Evolutionary conservation across 2,329 filamentous ascomycete genomes (phyloP).

Genomic region (Tothia fuscella): DNA sequence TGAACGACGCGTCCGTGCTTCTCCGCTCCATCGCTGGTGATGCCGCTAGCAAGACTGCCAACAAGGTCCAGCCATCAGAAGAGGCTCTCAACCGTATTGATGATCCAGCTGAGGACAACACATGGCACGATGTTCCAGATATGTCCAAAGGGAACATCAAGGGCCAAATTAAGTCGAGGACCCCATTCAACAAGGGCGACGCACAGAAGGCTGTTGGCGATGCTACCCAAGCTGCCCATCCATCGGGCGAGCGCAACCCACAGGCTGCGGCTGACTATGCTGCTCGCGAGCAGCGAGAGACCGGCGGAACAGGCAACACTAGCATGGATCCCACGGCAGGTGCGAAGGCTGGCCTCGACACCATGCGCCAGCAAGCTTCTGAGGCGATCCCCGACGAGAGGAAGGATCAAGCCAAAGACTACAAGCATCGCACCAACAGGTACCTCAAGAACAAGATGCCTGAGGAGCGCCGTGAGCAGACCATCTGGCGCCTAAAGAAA

Average conservation of each 20-base stretch:
- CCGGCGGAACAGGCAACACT: conserved; percentile 33
- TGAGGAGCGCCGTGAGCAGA: conserved; percentile 82
- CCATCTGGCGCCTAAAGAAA: conserved; percentile 89
- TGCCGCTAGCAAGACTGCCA: conserved; percentile 67
- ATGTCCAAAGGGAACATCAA: conserved; percentile 58
- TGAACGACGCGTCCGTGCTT: conserved; percentile 70
- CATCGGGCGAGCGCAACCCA: conserved; percentile 42
- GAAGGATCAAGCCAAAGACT: conserved; percentile 24
- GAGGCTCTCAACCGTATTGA: conserved; percentile 70
- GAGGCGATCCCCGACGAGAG: conserved; percentile 53
- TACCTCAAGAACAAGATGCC: conserved; percentile 84
- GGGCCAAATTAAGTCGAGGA: conserved; percentile 51
- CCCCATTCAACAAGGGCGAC: conserved; percentile 44
- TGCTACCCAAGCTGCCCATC: conserved; percentile 46
- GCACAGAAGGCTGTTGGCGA: conserved; percentile 47
- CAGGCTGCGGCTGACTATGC: conserved; percentile 40
- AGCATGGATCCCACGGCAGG: conserved; percentile 41
- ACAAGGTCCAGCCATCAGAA: conserved; percentile 62
- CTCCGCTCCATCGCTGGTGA: conserved; percentile 87
- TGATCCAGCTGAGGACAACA: conserved; percentile 74
- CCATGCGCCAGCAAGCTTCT: conserved; percentile 44
- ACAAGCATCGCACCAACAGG: conserved; percentile 45
- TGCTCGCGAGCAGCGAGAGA: conserved; percentile 37
- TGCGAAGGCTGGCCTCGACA: conserved; percentile 29
- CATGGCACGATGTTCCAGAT: conserved; percentile 81